Percentiles rank a stretch among this genome's conserved stretches.
Conservation (phyloP, 1,139 yeast species). For the Suhomyces wounanorum region DNA sequence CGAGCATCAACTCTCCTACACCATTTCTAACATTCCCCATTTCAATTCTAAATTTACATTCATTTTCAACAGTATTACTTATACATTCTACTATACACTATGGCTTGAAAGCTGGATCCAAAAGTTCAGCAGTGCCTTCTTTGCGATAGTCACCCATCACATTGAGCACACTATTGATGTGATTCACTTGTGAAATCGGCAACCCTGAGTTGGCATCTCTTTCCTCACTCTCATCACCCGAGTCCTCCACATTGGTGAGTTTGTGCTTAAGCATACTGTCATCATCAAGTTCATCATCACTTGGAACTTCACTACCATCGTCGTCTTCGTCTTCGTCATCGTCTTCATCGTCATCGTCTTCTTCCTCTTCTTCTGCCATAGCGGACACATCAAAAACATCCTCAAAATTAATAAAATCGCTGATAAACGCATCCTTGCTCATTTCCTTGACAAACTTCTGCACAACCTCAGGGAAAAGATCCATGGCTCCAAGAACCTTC, state of each 20-base stretch:
- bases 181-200: constrained; percentile 11
- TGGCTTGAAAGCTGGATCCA: constrained; percentile 29
- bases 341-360: constrained; percentile 13
- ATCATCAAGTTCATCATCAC: constrained; percentile 16
- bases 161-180: constrained; percentile 10
- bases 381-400: constrained; percentile 16
- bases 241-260: constrained; percentile 16
- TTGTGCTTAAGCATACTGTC: constrained; percentile 9
- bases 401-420: constrained; percentile 35
- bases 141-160: constrained; percentile 9
- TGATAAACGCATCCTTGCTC: constrained; percentile 32
- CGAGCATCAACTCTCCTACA: too few species aligned
- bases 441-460: constrained; percentile 25
- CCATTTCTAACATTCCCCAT: too few species aligned
- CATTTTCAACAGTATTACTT: neutral
- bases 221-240: constrained; percentile 16
- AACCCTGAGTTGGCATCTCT: constrained; percentile 5
- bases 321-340: constrained; percentile 15
- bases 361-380: constrained; percentile 6
- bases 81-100: constrained; percentile 11
- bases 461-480: constrained; percentile 23
- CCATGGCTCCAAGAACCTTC: constrained; percentile 22
- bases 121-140: constrained; percentile 20
- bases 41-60: neutral
- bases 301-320: constrained; percentile 17